Evolutionary conservation across 75 land plant genomes (phyloP).

Genomic region (Picea glauca): DNA sequence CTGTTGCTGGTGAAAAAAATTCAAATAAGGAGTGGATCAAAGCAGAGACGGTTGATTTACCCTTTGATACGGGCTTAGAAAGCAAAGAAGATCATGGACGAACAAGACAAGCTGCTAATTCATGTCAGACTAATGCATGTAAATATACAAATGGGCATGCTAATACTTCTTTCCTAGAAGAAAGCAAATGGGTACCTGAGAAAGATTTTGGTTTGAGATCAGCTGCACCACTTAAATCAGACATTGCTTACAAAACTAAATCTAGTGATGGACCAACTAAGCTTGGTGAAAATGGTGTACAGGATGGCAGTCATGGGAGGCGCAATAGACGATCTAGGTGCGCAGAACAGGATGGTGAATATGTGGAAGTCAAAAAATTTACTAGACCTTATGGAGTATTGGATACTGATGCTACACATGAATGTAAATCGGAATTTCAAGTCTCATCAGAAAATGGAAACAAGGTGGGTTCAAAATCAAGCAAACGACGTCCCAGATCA

Average conservation of each 20-base stretch:
- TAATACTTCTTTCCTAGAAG: not conserved
- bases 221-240: not conserved
- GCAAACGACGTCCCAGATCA: constrained; percentile 1
- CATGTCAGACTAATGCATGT: not conserved
- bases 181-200: not conserved
- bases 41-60: not conserved
- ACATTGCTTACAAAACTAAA: not conserved
- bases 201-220: not conserved
- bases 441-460: not conserved
- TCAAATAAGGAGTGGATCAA: not conserved
- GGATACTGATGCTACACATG: not conserved
- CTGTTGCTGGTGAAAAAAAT: not conserved
- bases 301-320: constrained; percentile 4
- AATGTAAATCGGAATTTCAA: not conserved
- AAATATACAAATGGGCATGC: not conserved
- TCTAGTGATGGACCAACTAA: not conserved
- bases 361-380: not conserved
- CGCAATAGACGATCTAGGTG: not conserved
- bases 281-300: constrained; percentile 7
- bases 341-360: not conserved
- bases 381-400: not conserved
- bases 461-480: constrained; percentile 9
- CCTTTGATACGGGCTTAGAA: not conserved
- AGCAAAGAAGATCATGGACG: not conserved
- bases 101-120: not conserved